These are phyloP conservation scores for Cystoisospora suis DNA, from an alignment of 169 alveolate genomes.

Conservation along the genomic window DNA sequence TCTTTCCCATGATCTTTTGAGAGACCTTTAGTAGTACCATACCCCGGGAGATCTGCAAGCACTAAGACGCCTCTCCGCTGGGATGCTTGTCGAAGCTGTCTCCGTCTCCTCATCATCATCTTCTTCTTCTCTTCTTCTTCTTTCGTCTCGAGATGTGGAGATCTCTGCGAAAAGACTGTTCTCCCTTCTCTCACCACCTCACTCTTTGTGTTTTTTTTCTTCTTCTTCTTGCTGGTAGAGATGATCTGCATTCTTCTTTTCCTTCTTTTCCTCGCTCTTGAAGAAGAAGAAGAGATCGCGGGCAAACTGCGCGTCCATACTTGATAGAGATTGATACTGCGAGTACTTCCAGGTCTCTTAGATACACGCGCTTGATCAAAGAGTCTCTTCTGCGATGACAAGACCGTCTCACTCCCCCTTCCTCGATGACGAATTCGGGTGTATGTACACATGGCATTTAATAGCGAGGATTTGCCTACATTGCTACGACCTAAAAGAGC, in stretches of 20 bases:
- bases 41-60: conserved; percentile 63
- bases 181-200: no score
- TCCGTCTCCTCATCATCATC: background rate
- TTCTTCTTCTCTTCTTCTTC: background rate
- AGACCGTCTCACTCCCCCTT: background rate
- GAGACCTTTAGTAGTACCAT: conserved; percentile 56
- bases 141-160: background rate
- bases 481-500: conserved; percentile 64
- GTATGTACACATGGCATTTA: conserved; percentile 25
- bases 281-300: no score
- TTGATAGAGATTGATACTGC: conserved; percentile 49
- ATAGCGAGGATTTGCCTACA: conserved; percentile 62
- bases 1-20: background rate
- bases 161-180: no score
- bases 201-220: no score
- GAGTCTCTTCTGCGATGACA: no score
- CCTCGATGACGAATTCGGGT: background rate
- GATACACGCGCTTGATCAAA: conserved; percentile 56
- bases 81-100: background rate
- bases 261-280: no score
- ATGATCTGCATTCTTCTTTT: no score
- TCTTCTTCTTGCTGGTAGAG: no score
- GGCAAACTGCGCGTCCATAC: no score
- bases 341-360: conserved; percentile 60
- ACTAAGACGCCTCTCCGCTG: conserved; percentile 41